Evolutionary conservation across 2,329 filamentous ascomycete species (phyloP), one percentile per base, ranked within the genome.

Genomic region (Neocucurbitaria cava): DNA sequence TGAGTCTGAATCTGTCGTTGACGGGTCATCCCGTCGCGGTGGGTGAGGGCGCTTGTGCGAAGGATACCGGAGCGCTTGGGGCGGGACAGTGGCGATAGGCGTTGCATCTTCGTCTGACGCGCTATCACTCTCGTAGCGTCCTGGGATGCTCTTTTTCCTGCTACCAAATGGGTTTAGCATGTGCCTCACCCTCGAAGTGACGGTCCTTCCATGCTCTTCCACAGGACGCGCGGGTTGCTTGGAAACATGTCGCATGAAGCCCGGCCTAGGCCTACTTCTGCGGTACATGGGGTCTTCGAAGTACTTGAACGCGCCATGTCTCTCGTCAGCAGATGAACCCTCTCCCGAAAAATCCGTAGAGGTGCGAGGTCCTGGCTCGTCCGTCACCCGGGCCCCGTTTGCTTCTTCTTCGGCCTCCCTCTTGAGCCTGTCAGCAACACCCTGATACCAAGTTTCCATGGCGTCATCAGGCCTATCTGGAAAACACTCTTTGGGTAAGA

Each of bases 361-460:
- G 31, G 48, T 74, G 0, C 68, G 68, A n/a, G 63, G 61, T 15
- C 46, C 57, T 20, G 60, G 58, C n/a, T 70, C 66, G 31, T 70
- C 66, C n/a, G 64, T 59, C 1, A 66, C 56, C 39, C 60, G 52
- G 30, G 61, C 51, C 4, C 58, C 53, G 1, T 49, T 64, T 5
- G 61, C 59, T 72, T 73, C 71, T 20, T 66, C 67, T 36, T 81
- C 79, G 4, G 80, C 85, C 62, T 93, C 88, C 51, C 84, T 81
- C 57, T 87, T 85, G 44, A 96, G 77, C 62, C 85, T 86, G 54
- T 88, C 83, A 31, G 87, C 89, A 52, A 96, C 93, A 2, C 83
- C 81, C 62, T 90, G 87, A 72, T 98, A 92, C 94, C 95, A 99
- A 54, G 83, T 81, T 50, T 92, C 86, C 77, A 96, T 92, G n/a